These are phyloP conservation scores for Trichoderma sp. DNA, from an alignment of 2,329 filamentous ascomycete genomes.

Conservation along the genomic window DNA sequence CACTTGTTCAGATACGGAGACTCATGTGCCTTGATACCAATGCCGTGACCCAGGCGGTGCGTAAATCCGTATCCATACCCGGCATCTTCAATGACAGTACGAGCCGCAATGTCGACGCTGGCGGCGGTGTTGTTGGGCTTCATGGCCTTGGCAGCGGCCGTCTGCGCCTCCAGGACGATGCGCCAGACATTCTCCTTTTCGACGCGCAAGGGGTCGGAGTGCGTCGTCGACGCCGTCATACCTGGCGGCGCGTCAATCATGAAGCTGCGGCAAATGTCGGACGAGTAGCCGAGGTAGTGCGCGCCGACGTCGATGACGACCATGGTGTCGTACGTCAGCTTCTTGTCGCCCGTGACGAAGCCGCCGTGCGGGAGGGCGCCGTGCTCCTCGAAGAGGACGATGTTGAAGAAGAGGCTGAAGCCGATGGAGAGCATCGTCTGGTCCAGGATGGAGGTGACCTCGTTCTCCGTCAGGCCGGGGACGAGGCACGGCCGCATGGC, in stretches of 20 bases:
- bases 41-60: constrained; percentile 62
- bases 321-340: constrained; percentile 14
- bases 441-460: constrained; percentile 56
- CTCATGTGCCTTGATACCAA: constrained; percentile 66
- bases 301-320: constrained; percentile 61
- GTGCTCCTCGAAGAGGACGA: constrained; percentile 59
- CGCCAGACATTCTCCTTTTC: constrained; percentile 60
- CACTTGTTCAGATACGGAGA: constrained; percentile 64
- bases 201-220: constrained; percentile 30
- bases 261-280: constrained; percentile 63
- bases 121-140: constrained; percentile 54
- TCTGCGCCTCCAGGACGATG: constrained; percentile 61
- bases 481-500: constrained; percentile 57
- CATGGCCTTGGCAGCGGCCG: constrained; percentile 51
- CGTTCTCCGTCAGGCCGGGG: constrained; percentile 54
- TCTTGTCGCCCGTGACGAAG: constrained; percentile 41
- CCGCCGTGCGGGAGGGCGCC: constrained; percentile 55
- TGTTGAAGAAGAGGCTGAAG: constrained; percentile 57
- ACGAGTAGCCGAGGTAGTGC: constrained; percentile 61
- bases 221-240: not conserved
- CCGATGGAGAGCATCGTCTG: constrained; percentile 53
- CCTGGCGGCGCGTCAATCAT: constrained; percentile 42
- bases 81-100: constrained; percentile 54
- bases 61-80: constrained; percentile 49
- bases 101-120: constrained; percentile 59